These are phyloP conservation scores for Penicillium riverlandense DNA, from an alignment of 495 filamentous ascomycete genomes.

Conservation along the genomic window DNA sequence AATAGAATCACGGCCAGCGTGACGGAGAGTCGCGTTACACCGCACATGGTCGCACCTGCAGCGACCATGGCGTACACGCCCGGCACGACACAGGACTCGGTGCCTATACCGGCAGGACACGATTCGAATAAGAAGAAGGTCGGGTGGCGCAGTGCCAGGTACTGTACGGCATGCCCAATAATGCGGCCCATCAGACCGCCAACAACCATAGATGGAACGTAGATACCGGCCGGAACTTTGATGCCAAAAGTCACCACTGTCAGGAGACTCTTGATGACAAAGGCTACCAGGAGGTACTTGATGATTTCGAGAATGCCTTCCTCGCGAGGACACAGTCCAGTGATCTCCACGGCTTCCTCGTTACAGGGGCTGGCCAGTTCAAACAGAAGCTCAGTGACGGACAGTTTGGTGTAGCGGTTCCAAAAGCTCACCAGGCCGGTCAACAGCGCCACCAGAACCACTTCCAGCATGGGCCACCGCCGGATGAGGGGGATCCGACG, in stretches of 20 bases:
- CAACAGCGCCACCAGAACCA: constrained; percentile 75
- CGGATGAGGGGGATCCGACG: constrained; percentile 76
- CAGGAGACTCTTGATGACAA: constrained; percentile 82
- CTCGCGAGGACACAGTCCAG: constrained; percentile 71
- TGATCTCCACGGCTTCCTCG: constrained; percentile 44
- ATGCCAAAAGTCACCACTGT: constrained; percentile 89
- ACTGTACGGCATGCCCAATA: constrained; percentile 82
- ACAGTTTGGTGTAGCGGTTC: constrained; percentile 84
- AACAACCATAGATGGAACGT: constrained; percentile 97
- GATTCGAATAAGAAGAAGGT: constrained; percentile 62
- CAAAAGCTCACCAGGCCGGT: constrained; percentile 86
- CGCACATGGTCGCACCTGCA: constrained; percentile 96
- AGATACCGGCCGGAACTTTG: constrained; percentile 94
- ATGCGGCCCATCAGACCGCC: constrained; percentile 88
- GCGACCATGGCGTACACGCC: constrained; percentile 94
- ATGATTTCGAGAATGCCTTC: constrained; percentile 71
- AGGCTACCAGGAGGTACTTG: constrained; percentile 61
- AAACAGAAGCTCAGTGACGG: constrained; percentile 84
- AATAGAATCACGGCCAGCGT: constrained; percentile 94
- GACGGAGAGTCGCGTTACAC: constrained; percentile 88
- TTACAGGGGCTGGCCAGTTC: constrained; percentile 87
- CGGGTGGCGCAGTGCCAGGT: constrained; percentile 66
- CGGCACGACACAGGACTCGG: constrained; percentile 83
- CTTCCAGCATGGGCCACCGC: constrained; percentile 76
- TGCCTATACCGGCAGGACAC: constrained; percentile 61